A percentile compares a stretch with the other conserved stretches of the same genome.
These are phyloP conservation scores for Santalum album DNA, from an alignment of 164 flowering plant species.

Conservation along the genomic window DNA sequence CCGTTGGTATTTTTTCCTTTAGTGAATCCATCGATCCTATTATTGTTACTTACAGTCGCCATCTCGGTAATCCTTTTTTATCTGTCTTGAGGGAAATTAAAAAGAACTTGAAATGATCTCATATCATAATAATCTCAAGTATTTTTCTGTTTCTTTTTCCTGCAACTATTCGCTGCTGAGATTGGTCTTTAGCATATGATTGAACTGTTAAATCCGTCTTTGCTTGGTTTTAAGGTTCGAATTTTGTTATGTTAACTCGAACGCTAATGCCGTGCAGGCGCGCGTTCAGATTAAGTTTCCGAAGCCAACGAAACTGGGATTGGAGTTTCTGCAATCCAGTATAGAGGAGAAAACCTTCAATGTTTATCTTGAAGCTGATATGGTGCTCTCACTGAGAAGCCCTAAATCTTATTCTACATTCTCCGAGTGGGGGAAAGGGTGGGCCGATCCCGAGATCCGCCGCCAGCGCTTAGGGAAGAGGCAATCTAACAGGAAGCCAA, in stretches of 20 bases:
- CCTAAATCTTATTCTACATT: constrained; percentile 38
- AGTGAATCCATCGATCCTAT: too few species aligned
- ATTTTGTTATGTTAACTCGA: not conserved
- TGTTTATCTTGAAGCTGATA: constrained; percentile 76
- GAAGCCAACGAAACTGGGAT: constrained; percentile 49
- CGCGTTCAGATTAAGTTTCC: constrained; percentile 61
- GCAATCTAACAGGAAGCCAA: constrained; percentile 20
- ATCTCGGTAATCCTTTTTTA: too few species aligned
- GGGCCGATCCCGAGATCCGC: constrained; percentile 96
- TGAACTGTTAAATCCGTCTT: not conserved
- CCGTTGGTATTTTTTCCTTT: too few species aligned
- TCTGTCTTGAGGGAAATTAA: too few species aligned
- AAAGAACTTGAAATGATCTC: too few species aligned
- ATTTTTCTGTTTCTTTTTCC: too few species aligned
- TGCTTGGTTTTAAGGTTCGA: not conserved
- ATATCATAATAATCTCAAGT: too few species aligned
- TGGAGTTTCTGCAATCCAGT: constrained; percentile 33
- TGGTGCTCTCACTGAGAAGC: constrained; percentile 42
- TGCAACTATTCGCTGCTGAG: too few species aligned
- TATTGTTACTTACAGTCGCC: too few species aligned
- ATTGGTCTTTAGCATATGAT: too few species aligned
- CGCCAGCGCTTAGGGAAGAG: constrained; percentile 45
- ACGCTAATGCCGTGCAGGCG: constrained; percentile 24
- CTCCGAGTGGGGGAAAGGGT: constrained; percentile 83
- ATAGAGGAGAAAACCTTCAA: constrained; percentile 26